Evolutionary conservation across 202 grass and related monocot genomes (phyloP), one percentile per base, ranked within the genome.

Genomic region (Zoysia matrella): DNA sequence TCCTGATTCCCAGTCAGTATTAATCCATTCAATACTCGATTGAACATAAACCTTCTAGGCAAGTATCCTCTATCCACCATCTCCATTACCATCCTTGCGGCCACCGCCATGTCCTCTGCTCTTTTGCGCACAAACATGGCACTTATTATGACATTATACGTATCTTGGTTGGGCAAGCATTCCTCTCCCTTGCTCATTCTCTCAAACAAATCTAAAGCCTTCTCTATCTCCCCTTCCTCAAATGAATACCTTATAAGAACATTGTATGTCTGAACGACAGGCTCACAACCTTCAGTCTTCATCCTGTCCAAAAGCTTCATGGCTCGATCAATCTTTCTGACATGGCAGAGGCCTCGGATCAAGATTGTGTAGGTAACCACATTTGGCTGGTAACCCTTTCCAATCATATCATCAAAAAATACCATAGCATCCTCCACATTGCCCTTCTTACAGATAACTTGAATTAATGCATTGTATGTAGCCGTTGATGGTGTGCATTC

Each of bases 31-130:
- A 98, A 73, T 8, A 98, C 78, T 15, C 90, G 90, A 43, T 95
- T 95, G 57, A 98, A 94, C 90, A 98, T 91, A 74, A 98, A 98
- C 60, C 68, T 92, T 82, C 92, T 91, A 36, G 95, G 95, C 75
- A 98, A 75, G 87, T 95, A 89, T 4, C 95, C 95, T 82, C 95
- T 89, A 74, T 88, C 86, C 8, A 95, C 88, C 92, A 95, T 98
- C 53, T 98, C 90, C 79, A 86, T 86, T 47, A 91, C 91, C 95
- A 98, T 95, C 84, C 79, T 92, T 2, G 88, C 89, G 0, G 92
- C 95, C 67, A 90, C 67, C 45, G 90, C 76, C 91, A 90, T 91
- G 84, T 98, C 92, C 58, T 95, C 85, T 0, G 82, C 79, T 73
- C 87, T 93, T 83, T 88, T 98, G 63, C 92, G 90, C 61, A 88